Conservation (phyloP, 169 alveolate species). For the Plasmodium inui region DNA sequence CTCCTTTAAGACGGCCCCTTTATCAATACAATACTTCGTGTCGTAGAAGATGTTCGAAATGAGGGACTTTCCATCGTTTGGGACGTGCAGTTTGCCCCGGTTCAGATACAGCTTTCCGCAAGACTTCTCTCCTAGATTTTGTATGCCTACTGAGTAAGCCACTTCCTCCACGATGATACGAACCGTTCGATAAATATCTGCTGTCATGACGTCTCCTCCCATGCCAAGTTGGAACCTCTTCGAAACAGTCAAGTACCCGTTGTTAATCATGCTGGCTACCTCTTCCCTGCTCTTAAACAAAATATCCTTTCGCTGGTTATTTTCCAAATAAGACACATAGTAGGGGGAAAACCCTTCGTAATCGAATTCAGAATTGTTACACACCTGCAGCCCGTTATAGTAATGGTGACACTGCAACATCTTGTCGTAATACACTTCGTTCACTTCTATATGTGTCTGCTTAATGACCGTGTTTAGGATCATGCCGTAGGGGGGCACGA, state of each 20-base stretch:
- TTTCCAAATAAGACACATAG: conserved; percentile 62
- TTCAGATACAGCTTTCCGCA: conserved; percentile 22
- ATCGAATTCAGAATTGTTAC: conserved; percentile 18
- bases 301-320: conserved; percentile 64
- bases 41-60: conserved; percentile 53
- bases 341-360: conserved; percentile 23
- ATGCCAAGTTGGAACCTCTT: conserved; percentile 18
- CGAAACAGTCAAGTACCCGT: background rate
- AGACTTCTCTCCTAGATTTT: background rate
- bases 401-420: conserved; percentile 22
- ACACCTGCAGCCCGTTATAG: conserved; percentile 24
- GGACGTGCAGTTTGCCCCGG: conserved; percentile 23
- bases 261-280: background rate
- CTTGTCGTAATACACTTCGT: conserved; percentile 1
- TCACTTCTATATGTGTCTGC: background rate
- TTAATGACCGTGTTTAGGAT: background rate
- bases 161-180: conserved; percentile 30
- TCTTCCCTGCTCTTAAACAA: conserved; percentile 23
- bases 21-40: conserved; percentile 18
- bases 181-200: conserved; percentile 24
- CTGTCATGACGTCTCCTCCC: conserved; percentile 41
- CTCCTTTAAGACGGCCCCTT: conserved; percentile 19
- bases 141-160: conserved; percentile 25
- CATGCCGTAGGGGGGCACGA: conserved; percentile 56
- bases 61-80: conserved; percentile 22